phyloP scores from a whole-genome alignment of 1,139 yeast species.

The Blastobotrys buckinghamii region DNA sequence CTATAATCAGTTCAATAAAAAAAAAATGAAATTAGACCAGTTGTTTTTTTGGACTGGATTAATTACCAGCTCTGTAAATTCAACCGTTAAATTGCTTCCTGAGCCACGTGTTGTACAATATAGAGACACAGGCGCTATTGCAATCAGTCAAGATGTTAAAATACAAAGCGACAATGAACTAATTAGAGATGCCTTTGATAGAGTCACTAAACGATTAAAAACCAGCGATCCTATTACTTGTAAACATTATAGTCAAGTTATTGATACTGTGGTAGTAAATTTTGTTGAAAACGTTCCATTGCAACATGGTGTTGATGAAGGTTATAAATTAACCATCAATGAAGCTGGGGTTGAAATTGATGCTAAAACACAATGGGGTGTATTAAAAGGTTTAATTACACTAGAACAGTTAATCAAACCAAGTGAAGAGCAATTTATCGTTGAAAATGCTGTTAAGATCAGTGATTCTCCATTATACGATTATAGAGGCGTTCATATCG shows the following conservation, averaged over 20 bases:
- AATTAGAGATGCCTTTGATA: conserved; percentile 7
- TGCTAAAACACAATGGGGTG: conserved; percentile 43
- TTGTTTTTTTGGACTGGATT: conserved; percentile 3
- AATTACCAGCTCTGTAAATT: neutral
- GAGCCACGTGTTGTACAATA: conserved; percentile 4
- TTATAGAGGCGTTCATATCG: conserved; percentile 45
- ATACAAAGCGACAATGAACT: conserved; percentile 8
- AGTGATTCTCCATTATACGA: conserved; percentile 38
- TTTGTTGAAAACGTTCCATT: conserved; percentile 31
- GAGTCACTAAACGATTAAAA: neutral
- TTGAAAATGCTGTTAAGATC: conserved; percentile 23
- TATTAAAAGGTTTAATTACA: conserved; percentile 42
- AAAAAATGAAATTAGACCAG: neutral
- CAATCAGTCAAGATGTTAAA: neutral
- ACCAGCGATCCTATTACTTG: neutral
- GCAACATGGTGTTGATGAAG: conserved; percentile 41
- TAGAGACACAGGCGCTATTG: conserved; percentile 2
- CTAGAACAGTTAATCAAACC: conserved; percentile 40
- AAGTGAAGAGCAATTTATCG: conserved; percentile 1
- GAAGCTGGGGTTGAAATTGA: conserved; percentile 21
- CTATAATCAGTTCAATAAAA: neutral
- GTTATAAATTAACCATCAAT: conserved; percentile 31
- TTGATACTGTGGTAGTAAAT: conserved; percentile 17
- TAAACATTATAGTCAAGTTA: neutral
- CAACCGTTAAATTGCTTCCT: conserved; percentile 8